Base-by-base conservation (phyloP, 495 filamentous ascomycete species). In the Penicillium odoratum region DNA sequence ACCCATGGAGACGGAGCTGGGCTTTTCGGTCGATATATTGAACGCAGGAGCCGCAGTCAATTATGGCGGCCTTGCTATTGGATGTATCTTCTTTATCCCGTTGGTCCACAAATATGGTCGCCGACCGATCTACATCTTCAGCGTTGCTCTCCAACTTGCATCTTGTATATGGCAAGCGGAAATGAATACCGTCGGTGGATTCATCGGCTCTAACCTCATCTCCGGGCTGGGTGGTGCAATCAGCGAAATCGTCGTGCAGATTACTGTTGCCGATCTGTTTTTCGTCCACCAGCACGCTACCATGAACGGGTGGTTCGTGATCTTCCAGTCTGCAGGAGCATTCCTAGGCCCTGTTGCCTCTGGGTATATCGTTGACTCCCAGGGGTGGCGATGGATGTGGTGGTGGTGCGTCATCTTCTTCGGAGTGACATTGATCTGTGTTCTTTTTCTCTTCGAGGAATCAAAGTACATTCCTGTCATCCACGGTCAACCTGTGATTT, bases 331-430 rank as follows among this genome's bases (percentile, higher is more conserved):
- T 15, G 33, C 71, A 0, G 78, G 77, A 0, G 58, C 69, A 0
- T 73, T 67, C 36, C 65, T 82, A 1, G 75, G 64, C 0, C 74
- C 77, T 2, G 68, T 83, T 1, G 69, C 77, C 8, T 72, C 74
- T 30, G 80, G 81, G 0, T 76, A 77, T 51, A 71, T 78, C 21
- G 73, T 74, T 0, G 63, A 67, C 13, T 68, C 70, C 34, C 73
- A 78, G 45, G 77, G 77, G 3, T 83, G 79, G 79, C 59, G 74
- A 25, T 81, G 79, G 78, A 73, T 78, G 38, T 82, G 76, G 71
- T 82, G 79, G 80, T 80, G 76, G 73, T 71, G 65, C 44, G 69
- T 70, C 3, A 80, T 81, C 16, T 69, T 81, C 56, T 71, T 79
- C 28, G 78, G 69, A 0, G 55, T 76, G 18, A 65, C 67, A 4